Evolutionary conservation across 2,329 filamentous ascomycete species (phyloP).

Genomic region (Aureobasidium sp.): DNA sequence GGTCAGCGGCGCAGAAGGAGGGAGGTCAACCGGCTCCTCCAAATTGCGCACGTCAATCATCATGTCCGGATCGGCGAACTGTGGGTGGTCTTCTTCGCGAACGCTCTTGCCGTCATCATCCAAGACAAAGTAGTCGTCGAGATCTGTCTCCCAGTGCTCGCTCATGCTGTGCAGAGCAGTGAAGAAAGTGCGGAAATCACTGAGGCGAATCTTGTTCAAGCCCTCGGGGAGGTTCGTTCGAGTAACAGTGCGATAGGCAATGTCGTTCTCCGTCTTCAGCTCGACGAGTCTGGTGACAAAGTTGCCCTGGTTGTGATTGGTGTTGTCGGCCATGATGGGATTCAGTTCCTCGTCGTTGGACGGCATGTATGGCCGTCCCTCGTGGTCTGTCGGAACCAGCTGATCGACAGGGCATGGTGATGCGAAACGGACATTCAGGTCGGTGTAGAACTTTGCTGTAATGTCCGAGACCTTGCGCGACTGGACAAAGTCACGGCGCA

Average conservation of each 20-base stretch:
- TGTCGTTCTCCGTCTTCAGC: conserved; percentile 45
- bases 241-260: conserved; percentile 48
- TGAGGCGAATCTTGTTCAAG: conserved; percentile 40
- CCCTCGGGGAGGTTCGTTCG: conserved; percentile 34
- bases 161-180: conserved; percentile 49
- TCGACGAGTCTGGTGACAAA: conserved; percentile 43
- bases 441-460: conserved; percentile 7
- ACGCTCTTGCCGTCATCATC: conserved; percentile 10
- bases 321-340: conserved; percentile 15
- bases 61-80: conserved; percentile 6
- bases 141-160: conserved; percentile 53
- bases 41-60: conserved; percentile 5
- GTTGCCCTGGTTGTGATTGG: conserved; percentile 30
- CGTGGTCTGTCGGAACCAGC: conserved; percentile 26
- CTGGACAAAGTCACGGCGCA: conserved; percentile 4
- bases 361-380: conserved; percentile 14
- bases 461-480: conserved; percentile 5
- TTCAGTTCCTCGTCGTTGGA: not conserved
- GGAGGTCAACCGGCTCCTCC: not conserved
- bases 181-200: conserved; percentile 53
- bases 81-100: not conserved
- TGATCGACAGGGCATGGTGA: conserved; percentile 31
- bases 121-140: conserved; percentile 44
- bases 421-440: conserved; percentile 34
- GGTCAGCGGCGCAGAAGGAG: not conserved